Evolutionary conservation across 2,329 filamentous ascomycete species (phyloP).

Genomic region (Neonectria faginata): DNA sequence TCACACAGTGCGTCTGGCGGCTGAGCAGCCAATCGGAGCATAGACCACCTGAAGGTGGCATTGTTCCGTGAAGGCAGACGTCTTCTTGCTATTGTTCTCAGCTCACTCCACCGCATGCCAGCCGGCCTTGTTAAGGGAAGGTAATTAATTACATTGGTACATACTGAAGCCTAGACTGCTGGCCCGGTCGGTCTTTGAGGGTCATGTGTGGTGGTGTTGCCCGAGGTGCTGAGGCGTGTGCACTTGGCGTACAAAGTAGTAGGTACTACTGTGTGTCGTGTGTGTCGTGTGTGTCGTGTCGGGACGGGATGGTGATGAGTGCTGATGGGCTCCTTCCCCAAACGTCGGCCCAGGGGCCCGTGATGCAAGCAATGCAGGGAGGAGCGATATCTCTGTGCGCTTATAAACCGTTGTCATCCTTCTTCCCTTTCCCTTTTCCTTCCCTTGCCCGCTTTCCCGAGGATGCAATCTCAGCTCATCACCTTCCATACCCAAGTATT

Average conservation of each 20-base stretch:
- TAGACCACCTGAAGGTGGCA: slow-evolving; percentile 30
- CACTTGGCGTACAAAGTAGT: neutral
- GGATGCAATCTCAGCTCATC: slow-evolving; percentile 6
- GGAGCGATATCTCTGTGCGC: slow-evolving; percentile 22
- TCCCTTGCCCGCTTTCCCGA: slow-evolving; percentile 1
- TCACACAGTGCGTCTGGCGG: slow-evolving; percentile 37
- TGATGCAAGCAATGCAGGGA: slow-evolving; percentile 19
- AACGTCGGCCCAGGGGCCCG: slow-evolving; percentile 5
- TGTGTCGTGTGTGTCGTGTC: neutral
- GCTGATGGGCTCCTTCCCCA: slow-evolving; percentile 9
- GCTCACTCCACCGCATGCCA: slow-evolving; percentile 3
- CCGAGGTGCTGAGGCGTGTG: too few species aligned
- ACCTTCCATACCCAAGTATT: neutral
- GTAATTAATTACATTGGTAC: too few species aligned
- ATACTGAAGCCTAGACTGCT: neutral
- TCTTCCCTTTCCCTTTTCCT: slow-evolving; percentile 3
- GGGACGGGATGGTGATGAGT: neutral
- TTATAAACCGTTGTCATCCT: slow-evolving; percentile 24
- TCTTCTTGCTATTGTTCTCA: slow-evolving; percentile 25
- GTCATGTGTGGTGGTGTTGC: neutral
- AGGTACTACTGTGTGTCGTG: neutral
- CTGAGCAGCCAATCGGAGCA: slow-evolving; percentile 40
- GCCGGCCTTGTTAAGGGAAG: neutral
- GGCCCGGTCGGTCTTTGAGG: neutral
- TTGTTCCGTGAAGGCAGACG: slow-evolving; percentile 34